Conservation (phyloP, 139 green algal genomes). For the Asterochloris erici region DNA sequence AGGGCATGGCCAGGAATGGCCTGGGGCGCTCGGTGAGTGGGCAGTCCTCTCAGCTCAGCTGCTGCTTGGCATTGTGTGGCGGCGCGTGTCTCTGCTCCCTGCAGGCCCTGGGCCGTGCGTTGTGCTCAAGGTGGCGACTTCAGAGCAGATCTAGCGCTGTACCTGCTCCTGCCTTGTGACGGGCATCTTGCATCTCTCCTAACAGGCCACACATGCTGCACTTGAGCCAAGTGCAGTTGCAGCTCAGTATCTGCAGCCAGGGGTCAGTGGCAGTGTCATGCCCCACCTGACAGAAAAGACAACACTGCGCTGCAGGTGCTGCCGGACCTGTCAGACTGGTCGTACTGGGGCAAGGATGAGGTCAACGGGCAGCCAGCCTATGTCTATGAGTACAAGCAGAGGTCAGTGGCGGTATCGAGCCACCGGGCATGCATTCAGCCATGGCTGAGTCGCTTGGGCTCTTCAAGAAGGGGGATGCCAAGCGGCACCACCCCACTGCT, state of each 20-base stretch:
- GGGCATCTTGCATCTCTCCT: background rate
- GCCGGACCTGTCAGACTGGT: constrained; percentile 17
- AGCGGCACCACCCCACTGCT: background rate
- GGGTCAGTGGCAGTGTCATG: background rate
- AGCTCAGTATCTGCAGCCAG: background rate
- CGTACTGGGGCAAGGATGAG: constrained; percentile 4
- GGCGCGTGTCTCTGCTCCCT: too few species aligned
- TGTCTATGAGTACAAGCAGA: constrained; percentile 15
- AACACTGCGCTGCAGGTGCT: constrained; percentile 7
- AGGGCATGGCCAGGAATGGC: background rate
- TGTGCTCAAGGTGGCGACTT: background rate
- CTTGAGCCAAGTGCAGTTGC: background rate
- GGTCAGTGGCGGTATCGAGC: background rate
- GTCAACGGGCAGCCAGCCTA: background rate
- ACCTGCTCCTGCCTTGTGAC: background rate
- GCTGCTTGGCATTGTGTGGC: background rate
- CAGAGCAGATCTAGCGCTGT: background rate
- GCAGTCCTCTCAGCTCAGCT: background rate
- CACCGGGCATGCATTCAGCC: background rate
- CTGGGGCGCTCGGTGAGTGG: constrained; percentile 9
- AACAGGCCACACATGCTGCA: background rate
- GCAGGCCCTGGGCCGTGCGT: background rate
- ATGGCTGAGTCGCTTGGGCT: background rate
- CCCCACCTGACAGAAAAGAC: background rate
- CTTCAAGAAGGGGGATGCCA: background rate